These are phyloP conservation scores for Beta vulgaris DNA, from an alignment of 148 eudicot species.

Conservation along the genomic window DNA sequence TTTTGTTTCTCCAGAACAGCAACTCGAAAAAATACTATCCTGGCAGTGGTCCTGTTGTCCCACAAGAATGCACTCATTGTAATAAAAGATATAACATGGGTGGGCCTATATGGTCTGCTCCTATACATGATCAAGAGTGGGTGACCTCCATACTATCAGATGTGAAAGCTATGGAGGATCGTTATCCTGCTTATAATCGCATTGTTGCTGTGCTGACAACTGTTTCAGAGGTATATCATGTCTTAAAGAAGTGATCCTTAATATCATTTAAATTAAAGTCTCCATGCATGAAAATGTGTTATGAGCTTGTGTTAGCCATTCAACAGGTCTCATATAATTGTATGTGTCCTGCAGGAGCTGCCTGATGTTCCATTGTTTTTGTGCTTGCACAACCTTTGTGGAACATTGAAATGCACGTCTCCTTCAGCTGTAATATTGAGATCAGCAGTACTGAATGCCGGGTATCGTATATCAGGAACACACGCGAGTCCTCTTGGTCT, in stretches of 20 bases:
- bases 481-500: constrained; percentile 80
- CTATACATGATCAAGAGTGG: constrained; percentile 97
- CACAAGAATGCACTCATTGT: constrained; percentile 89
- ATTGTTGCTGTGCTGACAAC: constrained; percentile 79
- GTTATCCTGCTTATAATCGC: constrained; percentile 79
- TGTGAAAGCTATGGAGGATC: constrained; percentile 63
- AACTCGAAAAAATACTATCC: constrained; percentile 79
- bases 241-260: neutral
- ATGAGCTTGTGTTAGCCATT: neutral
- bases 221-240: constrained; percentile 71
- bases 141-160: constrained; percentile 73
- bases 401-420: constrained; percentile 93
- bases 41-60: constrained; percentile 85
- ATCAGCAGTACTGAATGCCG: constrained; percentile 95
- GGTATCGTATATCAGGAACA: constrained; percentile 91
- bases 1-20: constrained; percentile 44
- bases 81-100: constrained; percentile 93
- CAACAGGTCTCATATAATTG: neutral
- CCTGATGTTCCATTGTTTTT: constrained; percentile 87
- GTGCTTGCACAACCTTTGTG: constrained; percentile 87
- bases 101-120: constrained; percentile 98
- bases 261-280: neutral
- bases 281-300: neutral
- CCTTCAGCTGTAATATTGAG: constrained; percentile 89
- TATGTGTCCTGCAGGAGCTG: constrained; percentile 61